Evolutionary conservation across 2,329 filamentous ascomycete species (phyloP), one percentile per base, ranked within the genome.

Genomic region (Epichloe baconii): DNA sequence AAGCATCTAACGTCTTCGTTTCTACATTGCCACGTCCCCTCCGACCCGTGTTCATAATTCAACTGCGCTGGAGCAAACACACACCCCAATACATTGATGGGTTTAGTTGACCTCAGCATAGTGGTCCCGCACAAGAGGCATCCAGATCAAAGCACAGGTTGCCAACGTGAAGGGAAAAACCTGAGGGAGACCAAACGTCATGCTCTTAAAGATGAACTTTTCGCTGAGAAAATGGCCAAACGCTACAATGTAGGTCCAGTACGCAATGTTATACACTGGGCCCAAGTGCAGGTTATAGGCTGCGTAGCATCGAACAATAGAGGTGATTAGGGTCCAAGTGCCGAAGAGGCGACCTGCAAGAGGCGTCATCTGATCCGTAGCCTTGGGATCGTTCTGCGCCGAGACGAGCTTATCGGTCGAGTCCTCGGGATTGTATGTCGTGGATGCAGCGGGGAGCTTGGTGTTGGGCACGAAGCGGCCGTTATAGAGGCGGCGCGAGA

Each of bases 401-500:
- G 70, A 59, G 35, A 77, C 59, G 52, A 79, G 68, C 62, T 80
- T 80, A 57, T 74, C 65, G 31, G 71, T 67, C 57, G 73, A 70
- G 61, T 80, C 76, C 21, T 78, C 76, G 12, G 74, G 72, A 60
- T 78, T 69, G 65, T 67, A 71, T 38, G 60, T 63, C 44, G 64
- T 61, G 49, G 71, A 66, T 52, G 62, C 68, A 46, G 68, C 61
- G 10, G 66, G 67, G 11, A 78, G 66, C 35, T 67, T 63, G 40
- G 66, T 53, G 70, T 79, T 79, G 49, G 70, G 67, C 19, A 81
- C 68, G 60, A 80, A 81, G 56, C 70, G 70, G 54, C 82, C 82
- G 59, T 84, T 80, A 74, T 97, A 98, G 63, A 97, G 80, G 66
- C 88, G 85, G n/a, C 83, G 81, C 7, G 89, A 89, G 71, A 87